A percentile compares a stretch with the other conserved stretches of the same genome.
These are phyloP conservation scores for Phaeosphaeriaceae sp. DNA, from an alignment of 2,329 filamentous ascomycete genomes.

Conservation along the genomic window DNA sequence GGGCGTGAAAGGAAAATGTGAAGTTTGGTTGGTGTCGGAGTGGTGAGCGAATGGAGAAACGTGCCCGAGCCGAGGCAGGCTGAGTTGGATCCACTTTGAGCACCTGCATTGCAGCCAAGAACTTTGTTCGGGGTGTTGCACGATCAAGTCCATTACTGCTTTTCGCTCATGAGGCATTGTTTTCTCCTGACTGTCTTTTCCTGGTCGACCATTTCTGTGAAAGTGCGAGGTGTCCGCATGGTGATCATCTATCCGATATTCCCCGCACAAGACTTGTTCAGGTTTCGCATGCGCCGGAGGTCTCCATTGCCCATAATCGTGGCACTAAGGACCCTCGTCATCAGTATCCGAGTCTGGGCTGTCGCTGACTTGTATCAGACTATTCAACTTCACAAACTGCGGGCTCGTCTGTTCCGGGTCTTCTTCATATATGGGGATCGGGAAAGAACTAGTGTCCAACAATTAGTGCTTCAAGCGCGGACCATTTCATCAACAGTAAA, in stretches of 20 bases:
- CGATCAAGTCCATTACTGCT: too few relatives aligned
- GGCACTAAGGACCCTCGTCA: background rate
- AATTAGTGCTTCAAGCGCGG: background rate
- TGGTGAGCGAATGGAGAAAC: background rate
- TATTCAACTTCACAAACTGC: background rate
- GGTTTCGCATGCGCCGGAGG: too few relatives aligned
- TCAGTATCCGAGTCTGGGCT: background rate
- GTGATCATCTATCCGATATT: too few relatives aligned
- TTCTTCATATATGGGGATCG: background rate
- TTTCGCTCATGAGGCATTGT: too few relatives aligned
- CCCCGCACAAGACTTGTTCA: too few relatives aligned
- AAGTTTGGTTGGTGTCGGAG: background rate
- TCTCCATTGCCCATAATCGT: too few relatives aligned
- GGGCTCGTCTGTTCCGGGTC: background rate
- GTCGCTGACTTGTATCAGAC: background rate
- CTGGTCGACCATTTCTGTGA: too few relatives aligned
- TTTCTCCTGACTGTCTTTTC: too few relatives aligned
- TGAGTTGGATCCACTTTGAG: background rate
- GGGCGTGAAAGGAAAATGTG: background rate
- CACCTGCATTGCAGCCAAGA: background rate
- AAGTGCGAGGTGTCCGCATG: too few relatives aligned
- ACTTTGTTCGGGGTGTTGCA: too few relatives aligned
- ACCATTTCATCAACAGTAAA: too few relatives aligned
- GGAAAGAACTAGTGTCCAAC: background rate
- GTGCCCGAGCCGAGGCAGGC: conserved; percentile 2